Evolutionary conservation across 179 eudicot species (phyloP).

Genomic region (Beta corolliflora): DNA sequence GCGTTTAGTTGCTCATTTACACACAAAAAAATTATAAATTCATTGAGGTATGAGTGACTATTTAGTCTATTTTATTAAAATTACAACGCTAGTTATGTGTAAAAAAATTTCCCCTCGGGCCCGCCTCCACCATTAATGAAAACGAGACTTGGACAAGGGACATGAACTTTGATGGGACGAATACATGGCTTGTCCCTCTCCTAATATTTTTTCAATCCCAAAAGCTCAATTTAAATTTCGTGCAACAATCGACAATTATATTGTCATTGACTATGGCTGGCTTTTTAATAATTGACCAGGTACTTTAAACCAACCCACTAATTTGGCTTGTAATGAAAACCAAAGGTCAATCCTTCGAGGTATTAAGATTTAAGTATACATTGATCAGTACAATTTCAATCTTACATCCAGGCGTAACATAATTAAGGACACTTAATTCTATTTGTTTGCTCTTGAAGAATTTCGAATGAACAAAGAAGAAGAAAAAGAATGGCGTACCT

Average conservation of each 20-base stretch:
- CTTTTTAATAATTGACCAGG: conserved; percentile 1
- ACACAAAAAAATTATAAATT: no score
- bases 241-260: not conserved
- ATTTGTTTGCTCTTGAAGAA: no score
- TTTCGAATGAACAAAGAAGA: no score
- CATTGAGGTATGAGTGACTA: no score
- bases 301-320: not conserved
- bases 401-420: not conserved
- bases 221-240: not conserved
- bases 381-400: no score
- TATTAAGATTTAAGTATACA: not conserved
- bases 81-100: no score
- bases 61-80: no score
- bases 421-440: no score
- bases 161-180: not conserved
- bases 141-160: conserved; percentile 6
- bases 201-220: not conserved
- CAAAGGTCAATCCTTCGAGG: conserved; percentile 7
- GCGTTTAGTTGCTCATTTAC: no score
- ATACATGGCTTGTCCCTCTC: conserved; percentile 6
- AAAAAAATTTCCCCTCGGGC: no score
- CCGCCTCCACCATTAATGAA: not conserved
- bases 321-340: not conserved
- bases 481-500: no score
- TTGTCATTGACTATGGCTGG: conserved; percentile 1